Evolutionary conservation across 2,329 filamentous ascomycete genomes (phyloP), one percentile per base, ranked within the genome.

Genomic region (Cytospora piceae): DNA sequence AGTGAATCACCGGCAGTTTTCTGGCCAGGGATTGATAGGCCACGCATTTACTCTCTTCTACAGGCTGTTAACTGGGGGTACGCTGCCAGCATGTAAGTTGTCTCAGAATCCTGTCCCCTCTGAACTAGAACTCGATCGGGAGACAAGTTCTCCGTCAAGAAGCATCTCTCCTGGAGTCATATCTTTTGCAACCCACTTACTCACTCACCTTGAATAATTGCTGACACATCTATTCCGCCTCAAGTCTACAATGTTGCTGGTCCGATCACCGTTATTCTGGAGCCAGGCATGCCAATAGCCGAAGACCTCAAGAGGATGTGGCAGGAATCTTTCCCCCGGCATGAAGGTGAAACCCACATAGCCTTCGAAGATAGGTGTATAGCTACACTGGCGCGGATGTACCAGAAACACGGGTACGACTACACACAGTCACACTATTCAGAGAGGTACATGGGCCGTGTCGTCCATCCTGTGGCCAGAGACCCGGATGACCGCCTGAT

Each of bases 391-490:
- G 46, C 11, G n/a, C 9, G n/a, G 46, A 24, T 14, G 46, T 49
- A 49, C 46, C 7, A 49, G 9, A 49, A n/a, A n/a, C 11, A 24
- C n/a, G 46, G 46, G 11, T 49, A 12, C n/a, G 11, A 22, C 1
- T 14, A 49, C n/a, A 12, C 7, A 1, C n/a, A 12, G 3, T 24
- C n/a, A 2, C 1, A 4, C 2, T 24, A 4, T 8, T 5, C 0
- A 2, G 3, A 11, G 8, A 24, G n/a, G 3, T 7, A 24, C 46
- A 22, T 49, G 46, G 46, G 8, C 46, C 46, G 46, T 11, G n/a
- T 49, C 9, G n/a, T 49, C 46, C 9, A 5, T 12, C 46, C 46
- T n/a, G 46, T 24, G 46, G 7, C 4, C 9, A 49, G 46, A 8
- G n/a, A 24, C 8, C n/a, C n/a, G 9, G n/a, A 2, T 11, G 46